Base-by-base conservation (phyloP, 2,329 filamentous ascomycete species). In the Aspergillus terreus region DNA sequence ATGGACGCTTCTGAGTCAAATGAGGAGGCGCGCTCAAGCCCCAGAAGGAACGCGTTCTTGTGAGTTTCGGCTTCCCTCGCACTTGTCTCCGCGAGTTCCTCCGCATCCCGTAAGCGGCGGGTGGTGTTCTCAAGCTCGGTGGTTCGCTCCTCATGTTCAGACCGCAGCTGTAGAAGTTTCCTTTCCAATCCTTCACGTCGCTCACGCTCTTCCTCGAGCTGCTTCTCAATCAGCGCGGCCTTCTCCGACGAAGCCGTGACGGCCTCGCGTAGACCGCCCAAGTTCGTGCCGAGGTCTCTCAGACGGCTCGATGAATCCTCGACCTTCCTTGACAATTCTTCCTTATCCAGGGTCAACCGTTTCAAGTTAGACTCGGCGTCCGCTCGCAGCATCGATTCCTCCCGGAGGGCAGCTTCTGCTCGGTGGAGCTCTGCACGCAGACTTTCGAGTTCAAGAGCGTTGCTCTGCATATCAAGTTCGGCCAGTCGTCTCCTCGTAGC, bases 41-140 rank as follows among this genome's bases (percentile, higher is more conserved):
- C 92, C 45, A 85, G 81, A 43, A 97, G 75, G 32, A 99, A 85
- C 19, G 88, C 92, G 60, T 88, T 79, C 21, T 89, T 88, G 66
- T 97, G 92, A 14, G 88, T 87, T 51, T 86, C 82, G 5, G 94
- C 92, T 74, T 99, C 95, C 59, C 85, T 84, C 4, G 92, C 89
- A 69, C 96, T 86, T 60, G 87, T 90, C 63, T 95, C 88, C 1
- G 89, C 88, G 42, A 97, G 74, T 64, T 96, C 90, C 71, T 99
- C 91, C 0, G 90, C 85, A 69, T 96, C 92, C 38, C 82, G 84
- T 45, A 99, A 74, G 46, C 88, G 85, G 60, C 90, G 84, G 1
- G 82, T 86, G 0, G 84, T 80, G 17, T 81, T 81, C 42, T 91
- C 89, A 3, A 97, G 78, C 66, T 99, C 92, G 0, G 83, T 78